phyloP scores from a whole-genome alignment of 2,329 filamentous ascomycete species.

The Bretziella fagacearum region DNA sequence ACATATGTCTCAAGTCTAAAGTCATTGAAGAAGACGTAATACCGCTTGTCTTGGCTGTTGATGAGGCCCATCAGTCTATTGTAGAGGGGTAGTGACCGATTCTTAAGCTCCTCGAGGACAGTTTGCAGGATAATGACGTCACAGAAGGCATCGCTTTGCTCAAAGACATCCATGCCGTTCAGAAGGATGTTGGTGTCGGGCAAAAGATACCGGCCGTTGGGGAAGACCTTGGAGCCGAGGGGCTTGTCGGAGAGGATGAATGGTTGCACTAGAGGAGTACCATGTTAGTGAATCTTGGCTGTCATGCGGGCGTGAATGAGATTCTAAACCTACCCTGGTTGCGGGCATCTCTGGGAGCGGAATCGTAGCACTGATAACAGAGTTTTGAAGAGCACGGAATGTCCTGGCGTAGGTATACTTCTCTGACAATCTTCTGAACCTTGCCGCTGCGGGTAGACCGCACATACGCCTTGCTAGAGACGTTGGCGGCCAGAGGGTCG shows the following conservation, averaged over 20 bases:
- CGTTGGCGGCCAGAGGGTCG: constrained; percentile 46
- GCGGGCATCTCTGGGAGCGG: constrained; percentile 61
- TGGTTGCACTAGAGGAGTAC: constrained; percentile 43
- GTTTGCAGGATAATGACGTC: constrained; percentile 96
- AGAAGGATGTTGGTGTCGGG: constrained; percentile 94
- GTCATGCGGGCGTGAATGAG: too few relatives aligned
- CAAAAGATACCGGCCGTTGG: constrained; percentile 80
- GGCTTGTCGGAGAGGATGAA: constrained; percentile 83
- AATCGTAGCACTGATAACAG: constrained; percentile 57
- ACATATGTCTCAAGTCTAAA: constrained; percentile 88
- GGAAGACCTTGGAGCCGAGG: constrained; percentile 64
- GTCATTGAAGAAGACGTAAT: constrained; percentile 98
- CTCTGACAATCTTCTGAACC: constrained; percentile 95
- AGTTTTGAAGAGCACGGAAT: constrained; percentile 92
- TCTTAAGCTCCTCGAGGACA: constrained; percentile 88
- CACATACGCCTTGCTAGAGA: constrained; percentile 92
- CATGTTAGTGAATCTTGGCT: too few relatives aligned
- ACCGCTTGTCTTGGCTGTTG: constrained; percentile 90
- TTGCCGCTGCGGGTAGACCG: constrained; percentile 89
- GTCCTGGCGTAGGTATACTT: constrained; percentile 88
- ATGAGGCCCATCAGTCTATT: constrained; percentile 81
- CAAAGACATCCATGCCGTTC: constrained; percentile 92
- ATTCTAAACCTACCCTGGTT: constrained; percentile 48
- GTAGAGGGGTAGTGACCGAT: constrained; percentile 84
- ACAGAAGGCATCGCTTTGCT: constrained; percentile 79